Conservation (phyloP, 768 basidiomycete genomes). For the Boletus pseudopeckii region DNA sequence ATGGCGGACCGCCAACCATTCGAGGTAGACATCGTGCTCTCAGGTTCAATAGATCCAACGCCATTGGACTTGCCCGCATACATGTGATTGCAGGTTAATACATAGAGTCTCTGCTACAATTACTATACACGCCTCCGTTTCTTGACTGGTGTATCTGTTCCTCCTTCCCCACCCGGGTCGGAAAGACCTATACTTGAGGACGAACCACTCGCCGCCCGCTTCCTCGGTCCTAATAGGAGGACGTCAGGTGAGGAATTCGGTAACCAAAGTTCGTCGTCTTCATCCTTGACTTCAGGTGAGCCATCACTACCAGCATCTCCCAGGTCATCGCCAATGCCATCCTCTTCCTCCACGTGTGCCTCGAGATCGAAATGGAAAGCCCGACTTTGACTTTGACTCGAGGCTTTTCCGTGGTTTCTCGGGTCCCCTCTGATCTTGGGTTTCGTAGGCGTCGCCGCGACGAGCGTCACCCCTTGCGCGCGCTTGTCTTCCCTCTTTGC, state of each 20-base stretch:
- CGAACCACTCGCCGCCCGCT: slow-evolving; percentile 25
- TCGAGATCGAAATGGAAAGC: slow-evolving; percentile 4
- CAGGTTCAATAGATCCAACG: no score
- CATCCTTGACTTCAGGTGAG: slow-evolving; percentile 11
- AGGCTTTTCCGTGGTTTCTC: slow-evolving; percentile 3
- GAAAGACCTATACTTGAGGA: slow-evolving; percentile 24
- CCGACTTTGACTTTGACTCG: slow-evolving; percentile 9
- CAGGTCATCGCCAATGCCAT: not conserved
- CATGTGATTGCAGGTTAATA: not conserved
- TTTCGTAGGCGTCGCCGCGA: slow-evolving; percentile 55
- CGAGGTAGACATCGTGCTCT: no score
- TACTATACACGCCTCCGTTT: slow-evolving; percentile 23
- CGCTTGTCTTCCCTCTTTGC: slow-evolving; percentile 2
- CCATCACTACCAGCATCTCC: slow-evolving; percentile 7
- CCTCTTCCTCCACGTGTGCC: not conserved
- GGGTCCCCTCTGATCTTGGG: slow-evolving; percentile 16
- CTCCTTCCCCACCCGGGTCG: slow-evolving; percentile 13
- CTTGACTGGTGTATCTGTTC: slow-evolving; percentile 22
- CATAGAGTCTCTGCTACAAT: not conserved
- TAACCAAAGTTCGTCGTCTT: slow-evolving; percentile 41
- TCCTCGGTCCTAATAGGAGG: slow-evolving; percentile 29
- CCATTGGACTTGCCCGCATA: no score
- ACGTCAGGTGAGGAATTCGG: slow-evolving; percentile 42
- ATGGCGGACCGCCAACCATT: no score
- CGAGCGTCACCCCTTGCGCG: slow-evolving; percentile 36